These are phyloP conservation scores for Gracilaria gracilis DNA, from an alignment of 23 red algal genomes.

Conservation along the genomic window DNA sequence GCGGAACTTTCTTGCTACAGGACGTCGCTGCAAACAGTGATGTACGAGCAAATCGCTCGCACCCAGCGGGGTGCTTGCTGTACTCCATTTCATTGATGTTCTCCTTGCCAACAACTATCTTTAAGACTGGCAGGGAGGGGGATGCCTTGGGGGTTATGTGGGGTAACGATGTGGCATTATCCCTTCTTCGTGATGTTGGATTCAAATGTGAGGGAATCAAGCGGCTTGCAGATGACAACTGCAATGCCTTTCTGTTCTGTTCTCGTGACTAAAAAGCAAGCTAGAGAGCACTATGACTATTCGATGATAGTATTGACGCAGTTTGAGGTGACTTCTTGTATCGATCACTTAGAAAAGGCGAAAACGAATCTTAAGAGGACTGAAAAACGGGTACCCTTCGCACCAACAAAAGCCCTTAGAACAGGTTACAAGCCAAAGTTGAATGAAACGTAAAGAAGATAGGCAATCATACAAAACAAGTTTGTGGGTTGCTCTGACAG, in stretches of 20 bases:
- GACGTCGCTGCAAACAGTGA: slow-evolving; percentile 62
- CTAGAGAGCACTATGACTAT: not conserved
- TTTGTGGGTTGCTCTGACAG: no score
- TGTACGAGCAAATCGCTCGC: slow-evolving; percentile 36
- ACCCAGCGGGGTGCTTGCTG: slow-evolving; percentile 63
- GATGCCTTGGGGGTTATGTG: slow-evolving; percentile 71
- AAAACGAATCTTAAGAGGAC: not conserved
- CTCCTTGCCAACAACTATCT: slow-evolving; percentile 49
- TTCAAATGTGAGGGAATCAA: slow-evolving; percentile 53
- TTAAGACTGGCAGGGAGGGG: slow-evolving; percentile 52
- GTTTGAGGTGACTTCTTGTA: slow-evolving; percentile 7
- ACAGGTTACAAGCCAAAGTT: not conserved
- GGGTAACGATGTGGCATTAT: slow-evolving; percentile 62
- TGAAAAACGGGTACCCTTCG: not conserved
- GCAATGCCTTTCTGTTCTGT: slow-evolving; percentile 73
- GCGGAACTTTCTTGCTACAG: slow-evolving; percentile 66
- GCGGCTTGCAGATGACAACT: slow-evolving; percentile 61
- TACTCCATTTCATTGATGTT: slow-evolving; percentile 73
- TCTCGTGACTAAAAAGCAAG: slow-evolving; percentile 12
- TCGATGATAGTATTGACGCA: not conserved
- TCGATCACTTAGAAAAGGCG: not conserved
- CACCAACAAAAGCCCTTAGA: not conserved
- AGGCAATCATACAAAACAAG: slow-evolving; percentile 4
- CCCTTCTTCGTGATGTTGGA: slow-evolving; percentile 54
- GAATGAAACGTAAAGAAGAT: not conserved